phyloP scores from a whole-genome alignment of 2,329 filamentous ascomycete genomes.

The Calonectria henricotiae region DNA sequence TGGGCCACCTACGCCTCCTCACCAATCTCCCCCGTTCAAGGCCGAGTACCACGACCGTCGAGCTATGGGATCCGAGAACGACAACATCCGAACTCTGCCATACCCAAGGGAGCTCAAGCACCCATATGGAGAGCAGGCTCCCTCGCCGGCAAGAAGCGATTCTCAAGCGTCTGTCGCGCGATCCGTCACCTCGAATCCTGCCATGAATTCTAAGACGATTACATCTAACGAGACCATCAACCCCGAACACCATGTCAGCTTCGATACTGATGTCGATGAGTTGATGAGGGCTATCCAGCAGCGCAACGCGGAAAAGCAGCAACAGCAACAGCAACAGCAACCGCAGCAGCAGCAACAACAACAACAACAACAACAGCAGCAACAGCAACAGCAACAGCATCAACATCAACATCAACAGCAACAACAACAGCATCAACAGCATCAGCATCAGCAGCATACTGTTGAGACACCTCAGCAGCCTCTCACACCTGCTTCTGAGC shows the following conservation, averaged over 20 bases:
- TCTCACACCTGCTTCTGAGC: conserved; percentile 49
- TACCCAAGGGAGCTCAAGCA: conserved; percentile 52
- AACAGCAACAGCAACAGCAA: neutral
- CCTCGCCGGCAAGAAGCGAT: conserved; percentile 56
- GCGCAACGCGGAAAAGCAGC: conserved; percentile 68
- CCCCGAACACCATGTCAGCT: conserved; percentile 71
- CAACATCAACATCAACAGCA: conserved; percentile 41
- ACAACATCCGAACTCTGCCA: conserved; percentile 47
- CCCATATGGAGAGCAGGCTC: conserved; percentile 56
- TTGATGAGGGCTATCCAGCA: conserved; percentile 95
- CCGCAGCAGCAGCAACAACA: neutral
- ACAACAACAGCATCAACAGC: neutral
- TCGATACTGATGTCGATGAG: conserved; percentile 87
- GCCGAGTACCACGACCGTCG: conserved; percentile 56
- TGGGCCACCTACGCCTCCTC: conserved; percentile 57
- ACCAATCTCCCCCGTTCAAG: conserved; percentile 56
- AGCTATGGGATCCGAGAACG: conserved; percentile 45
- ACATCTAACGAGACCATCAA: conserved; percentile 65
- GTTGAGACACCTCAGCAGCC: conserved; percentile 51
- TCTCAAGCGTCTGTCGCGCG: conserved; percentile 53
- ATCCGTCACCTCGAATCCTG: conserved; percentile 52
- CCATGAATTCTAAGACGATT: conserved; percentile 60
- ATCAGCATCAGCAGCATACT: neutral
- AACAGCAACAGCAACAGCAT: too few species aligned
- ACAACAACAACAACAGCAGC: neutral